Percentiles rank a stretch among this genome's conserved stretches.
phyloP scores from a whole-genome alignment of 2,329 filamentous ascomycete species.

The Aureobasidium namibiae region DNA sequence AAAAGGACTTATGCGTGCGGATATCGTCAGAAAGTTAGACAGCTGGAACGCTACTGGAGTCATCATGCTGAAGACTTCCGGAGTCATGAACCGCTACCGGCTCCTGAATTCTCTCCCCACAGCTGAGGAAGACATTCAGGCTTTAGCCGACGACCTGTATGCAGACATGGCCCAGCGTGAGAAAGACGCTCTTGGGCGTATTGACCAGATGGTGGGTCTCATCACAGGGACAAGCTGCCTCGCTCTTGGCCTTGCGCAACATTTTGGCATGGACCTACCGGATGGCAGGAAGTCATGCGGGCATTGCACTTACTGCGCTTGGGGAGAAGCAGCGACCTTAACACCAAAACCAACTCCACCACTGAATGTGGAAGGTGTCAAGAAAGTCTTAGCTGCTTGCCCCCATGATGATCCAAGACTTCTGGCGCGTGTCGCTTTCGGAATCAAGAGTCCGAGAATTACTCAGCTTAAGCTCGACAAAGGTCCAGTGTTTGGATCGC shows the following conservation, averaged over 20 bases:
- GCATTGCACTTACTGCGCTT: constrained; percentile 43
- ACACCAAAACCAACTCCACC: constrained; percentile 32
- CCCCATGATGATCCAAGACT: constrained; percentile 52
- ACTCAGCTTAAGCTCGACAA: constrained; percentile 41
- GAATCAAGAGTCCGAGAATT: constrained; percentile 51
- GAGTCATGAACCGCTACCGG: constrained; percentile 48
- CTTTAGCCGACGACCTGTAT: constrained; percentile 42
- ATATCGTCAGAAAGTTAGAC: constrained; percentile 49
- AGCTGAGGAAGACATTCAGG: constrained; percentile 33
- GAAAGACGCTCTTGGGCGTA: constrained; percentile 44
- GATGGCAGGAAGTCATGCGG: constrained; percentile 41
- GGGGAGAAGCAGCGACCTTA: constrained; percentile 25
- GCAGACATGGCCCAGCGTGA: constrained; percentile 45
- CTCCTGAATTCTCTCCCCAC: constrained; percentile 41
- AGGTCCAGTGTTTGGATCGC: constrained; percentile 41
- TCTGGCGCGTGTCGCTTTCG: constrained; percentile 53
- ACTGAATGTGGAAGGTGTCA: constrained; percentile 34
- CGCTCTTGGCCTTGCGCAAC: constrained; percentile 42
- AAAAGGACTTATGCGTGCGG: constrained; percentile 32
- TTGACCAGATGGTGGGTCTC: constrained; percentile 44
- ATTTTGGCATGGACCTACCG: constrained; percentile 50
- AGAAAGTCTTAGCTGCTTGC: constrained; percentile 33
- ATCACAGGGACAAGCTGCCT: constrained; percentile 47
- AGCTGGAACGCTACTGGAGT: constrained; percentile 42
- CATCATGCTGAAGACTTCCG: constrained; percentile 45